A percentile compares a stretch with the other conserved stretches of the same genome.
Conservation (phyloP, 805 yeast genomes). For the Saturnispora galanensis region DNA sequence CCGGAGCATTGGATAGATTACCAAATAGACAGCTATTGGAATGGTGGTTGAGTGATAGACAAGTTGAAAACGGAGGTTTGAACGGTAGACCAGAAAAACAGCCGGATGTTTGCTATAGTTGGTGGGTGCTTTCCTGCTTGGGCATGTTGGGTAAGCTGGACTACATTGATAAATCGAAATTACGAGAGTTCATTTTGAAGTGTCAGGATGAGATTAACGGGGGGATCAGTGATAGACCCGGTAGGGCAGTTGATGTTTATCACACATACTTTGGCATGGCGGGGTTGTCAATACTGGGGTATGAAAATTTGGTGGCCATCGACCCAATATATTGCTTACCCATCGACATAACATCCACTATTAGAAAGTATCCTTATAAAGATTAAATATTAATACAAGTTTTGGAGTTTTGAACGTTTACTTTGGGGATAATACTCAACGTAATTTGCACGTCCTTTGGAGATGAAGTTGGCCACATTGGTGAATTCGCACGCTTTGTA, state of each 20-base stretch:
- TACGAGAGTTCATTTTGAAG: conserved; percentile 56
- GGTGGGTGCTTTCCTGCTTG: conserved; percentile 89
- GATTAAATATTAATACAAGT: conserved; percentile 22
- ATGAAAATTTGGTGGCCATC: conserved; percentile 46
- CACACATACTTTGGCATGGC: conserved; percentile 89
- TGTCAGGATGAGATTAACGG: conserved; percentile 77
- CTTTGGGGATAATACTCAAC: conserved; percentile 62
- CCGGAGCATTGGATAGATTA: conserved; percentile 42
- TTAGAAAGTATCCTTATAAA: conserved; percentile 22
- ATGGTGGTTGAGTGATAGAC: conserved; percentile 91
- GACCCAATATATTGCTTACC: conserved; percentile 91
- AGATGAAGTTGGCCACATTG: conserved; percentile 53
- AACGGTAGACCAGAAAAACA: conserved; percentile 94
- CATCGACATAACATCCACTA: conserved; percentile 27
- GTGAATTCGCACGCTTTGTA: conserved; percentile 76
- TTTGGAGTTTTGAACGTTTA: conserved; percentile 41
- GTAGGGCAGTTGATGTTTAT: conserved; percentile 83
- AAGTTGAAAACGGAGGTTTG: conserved; percentile 77
- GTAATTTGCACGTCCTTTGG: conserved; percentile 45
- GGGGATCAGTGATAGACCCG: conserved; percentile 89
- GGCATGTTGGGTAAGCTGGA: conserved; percentile 54
- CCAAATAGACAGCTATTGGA: conserved; percentile 40
- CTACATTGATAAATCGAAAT: conserved; percentile 65
- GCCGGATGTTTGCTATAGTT: conserved; percentile 95
- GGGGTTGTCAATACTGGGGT: conserved; percentile 71